Conservation (phyloP, 2,329 filamentous ascomycete genomes). For the Phialemonium atrogriseum region DNA sequence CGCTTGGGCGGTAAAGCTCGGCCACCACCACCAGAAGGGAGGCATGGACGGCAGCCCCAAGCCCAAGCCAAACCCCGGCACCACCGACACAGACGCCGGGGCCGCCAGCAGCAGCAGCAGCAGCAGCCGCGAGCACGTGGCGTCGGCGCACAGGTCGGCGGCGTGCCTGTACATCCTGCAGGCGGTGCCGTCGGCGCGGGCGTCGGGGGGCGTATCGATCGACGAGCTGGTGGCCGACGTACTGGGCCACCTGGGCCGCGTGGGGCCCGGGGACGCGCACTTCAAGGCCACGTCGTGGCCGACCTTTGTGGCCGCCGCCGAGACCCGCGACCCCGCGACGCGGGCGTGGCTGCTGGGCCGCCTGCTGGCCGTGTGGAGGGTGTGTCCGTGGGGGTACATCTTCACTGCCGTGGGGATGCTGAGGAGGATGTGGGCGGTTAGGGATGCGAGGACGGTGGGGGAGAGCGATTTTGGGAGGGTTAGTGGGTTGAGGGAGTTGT, state of each 20-base stretch:
- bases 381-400: slow-evolving; percentile 42
- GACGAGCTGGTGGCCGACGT: slow-evolving; percentile 40
- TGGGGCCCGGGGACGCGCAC: slow-evolving; percentile 38
- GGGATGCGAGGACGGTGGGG: slow-evolving; percentile 21
- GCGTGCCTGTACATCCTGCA: too few species aligned
- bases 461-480: slow-evolving; percentile 10
- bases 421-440: slow-evolving; percentile 35
- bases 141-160: too few species aligned
- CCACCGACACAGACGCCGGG: too few species aligned
- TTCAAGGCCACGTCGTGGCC: slow-evolving; percentile 56
- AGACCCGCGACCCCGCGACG: slow-evolving; percentile 36
- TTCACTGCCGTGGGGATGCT: slow-evolving; percentile 41
- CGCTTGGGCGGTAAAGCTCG: too few species aligned
- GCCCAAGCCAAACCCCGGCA: too few species aligned
- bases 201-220: slow-evolving; percentile 28
- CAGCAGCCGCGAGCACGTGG: too few species aligned
- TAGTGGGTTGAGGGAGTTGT: slow-evolving; percentile 35
- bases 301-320: slow-evolving; percentile 48
- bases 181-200: slow-evolving; percentile 28
- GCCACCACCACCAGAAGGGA: too few species aligned
- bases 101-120: too few species aligned
- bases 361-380: too few species aligned
- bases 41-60: too few species aligned
- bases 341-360: slow-evolving; percentile 45
- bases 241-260: slow-evolving; percentile 38